Base-by-base conservation (phyloP, 2,329 filamentous ascomycete genomes). In the Verticillium nubilum region DNA sequence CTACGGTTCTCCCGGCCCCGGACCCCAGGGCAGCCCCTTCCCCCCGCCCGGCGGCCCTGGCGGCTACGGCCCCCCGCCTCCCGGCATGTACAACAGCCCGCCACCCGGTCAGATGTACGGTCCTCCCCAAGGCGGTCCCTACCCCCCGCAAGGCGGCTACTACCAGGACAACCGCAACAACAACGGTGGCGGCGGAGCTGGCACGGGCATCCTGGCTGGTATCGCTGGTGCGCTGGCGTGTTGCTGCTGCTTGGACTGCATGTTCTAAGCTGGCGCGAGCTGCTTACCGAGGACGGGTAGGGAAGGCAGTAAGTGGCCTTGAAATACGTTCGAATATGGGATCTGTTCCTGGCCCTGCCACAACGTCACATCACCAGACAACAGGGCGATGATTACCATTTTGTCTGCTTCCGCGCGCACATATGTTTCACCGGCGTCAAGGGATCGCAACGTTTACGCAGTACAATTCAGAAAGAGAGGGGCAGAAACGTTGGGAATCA, bases 221-320 rank as follows among this genome's bases (percentile, higher is more conserved):
- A 68, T 83, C 58, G 65, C 84, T 17, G 82, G 80, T 17, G 75
- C 75, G 63, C 67, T 83, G 61, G 83, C 83, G 1, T 85, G 82
- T 69, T 86, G 83, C 68, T 86, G 83, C 72, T 86, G 83, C 67
- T 68, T 86, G 66, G 83, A 86, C 64, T 73, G 76, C 52, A 67
- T 85, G n/a, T 84, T 84, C 66, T 86, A 79, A 71, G 59, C 31
- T 4, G 28, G 31, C 23, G 6, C 17, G 17, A 10, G 35, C 3
- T n/a, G 35, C 35, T n/a, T 15, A 12, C 13, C 17, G 35, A 37
- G 35, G 4, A 37, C 2, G 3, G 15, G 2, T 2, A 15, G 17
- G 12, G 42, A 25, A 19, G 42, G 29, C 29, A 23, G 19, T 19
- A 15, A 50, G 13, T 5, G 17, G 13, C 42, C 19, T n/a, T 10